Evolutionary conservation across 345 rosid species (phyloP), one percentile per base, ranked within the genome.

Genomic region (Eucalyptus lansdowneana): DNA sequence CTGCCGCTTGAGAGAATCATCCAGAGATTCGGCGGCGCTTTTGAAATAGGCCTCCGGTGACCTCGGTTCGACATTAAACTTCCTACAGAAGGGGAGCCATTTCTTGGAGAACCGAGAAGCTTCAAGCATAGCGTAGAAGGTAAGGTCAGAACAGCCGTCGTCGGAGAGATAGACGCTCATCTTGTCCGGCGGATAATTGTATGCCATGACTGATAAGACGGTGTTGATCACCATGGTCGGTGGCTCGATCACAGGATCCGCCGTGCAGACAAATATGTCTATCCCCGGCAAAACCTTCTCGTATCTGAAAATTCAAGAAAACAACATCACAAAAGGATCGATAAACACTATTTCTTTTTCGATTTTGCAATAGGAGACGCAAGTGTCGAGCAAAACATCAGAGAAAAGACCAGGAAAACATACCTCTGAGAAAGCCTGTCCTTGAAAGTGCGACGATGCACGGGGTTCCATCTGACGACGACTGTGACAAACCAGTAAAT

Each of bases 211-310:
- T 11, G 99, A 96, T 89, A 96, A 89, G 21, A 95, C 91, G 2
- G 97, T 97, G 94, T 94, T 96, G 2, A 95, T 90, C 91, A 94
- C 98, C 96, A 97, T 47, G 62, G 88, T 29, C 40, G 98, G 97
- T 83, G 97, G 99, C 94, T 97, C 99, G n/a, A 94, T 90, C 29
- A 40, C 91, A 3, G 97, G 97, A 85, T 95, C 96, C 17, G 97
- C 97, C 29, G 97, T 96, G 96, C 97, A 95, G 15, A 95, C 94
- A 51, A 97, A 96, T 11, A 96, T 86, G 91, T 97, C 99, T 11
- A 97, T 91, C 56, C 85, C 92, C 2, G 98, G 98, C 10, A 95
- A 90, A 25, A 91, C 90, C 25, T 91, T 88, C 86, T 89, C 92
- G 25, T 50, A 87, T 62, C 93, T 93, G 88, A 22, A 29, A 76